Conservation (phyloP, 768 basidiomycete species). For the Naganishia kalamii region DNA sequence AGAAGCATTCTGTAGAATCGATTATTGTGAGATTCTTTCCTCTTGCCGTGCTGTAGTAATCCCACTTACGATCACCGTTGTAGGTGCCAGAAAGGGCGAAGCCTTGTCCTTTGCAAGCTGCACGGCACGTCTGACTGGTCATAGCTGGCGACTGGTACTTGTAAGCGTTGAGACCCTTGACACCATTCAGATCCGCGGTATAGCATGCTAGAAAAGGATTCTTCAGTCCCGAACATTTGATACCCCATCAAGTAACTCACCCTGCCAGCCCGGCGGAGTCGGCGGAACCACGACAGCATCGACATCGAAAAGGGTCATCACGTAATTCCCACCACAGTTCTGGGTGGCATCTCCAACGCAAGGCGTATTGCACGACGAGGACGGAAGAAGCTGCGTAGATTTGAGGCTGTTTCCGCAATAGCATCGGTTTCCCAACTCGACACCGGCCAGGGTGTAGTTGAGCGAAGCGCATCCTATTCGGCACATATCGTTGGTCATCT, state of each 20-base stretch:
- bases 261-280: constrained; percentile 1
- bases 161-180: constrained; percentile 3
- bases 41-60: neutral
- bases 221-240: no score
- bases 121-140: constrained; percentile 34
- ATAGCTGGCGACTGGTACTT: constrained; percentile 15
- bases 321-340: constrained; percentile 16
- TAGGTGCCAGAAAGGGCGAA: constrained; percentile 20
- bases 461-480: constrained; percentile 20
- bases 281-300: neutral
- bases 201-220: neutral
- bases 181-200: neutral
- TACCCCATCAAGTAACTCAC: neutral
- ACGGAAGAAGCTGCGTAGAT: neutral
- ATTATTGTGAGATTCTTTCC: neutral
- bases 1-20: neutral
- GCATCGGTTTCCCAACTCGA: constrained; percentile 27
- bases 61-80: constrained; percentile 1
- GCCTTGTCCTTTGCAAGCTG: constrained; percentile 29
- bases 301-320: constrained; percentile 8
- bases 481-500: constrained; percentile 18
- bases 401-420: constrained; percentile 27
- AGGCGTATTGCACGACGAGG: neutral
- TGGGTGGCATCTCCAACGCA: neutral
- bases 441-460: constrained; percentile 25